Evolutionary conservation across 805 yeast genomes (phyloP).

Genomic region (Naumovozyma castellii): DNA sequence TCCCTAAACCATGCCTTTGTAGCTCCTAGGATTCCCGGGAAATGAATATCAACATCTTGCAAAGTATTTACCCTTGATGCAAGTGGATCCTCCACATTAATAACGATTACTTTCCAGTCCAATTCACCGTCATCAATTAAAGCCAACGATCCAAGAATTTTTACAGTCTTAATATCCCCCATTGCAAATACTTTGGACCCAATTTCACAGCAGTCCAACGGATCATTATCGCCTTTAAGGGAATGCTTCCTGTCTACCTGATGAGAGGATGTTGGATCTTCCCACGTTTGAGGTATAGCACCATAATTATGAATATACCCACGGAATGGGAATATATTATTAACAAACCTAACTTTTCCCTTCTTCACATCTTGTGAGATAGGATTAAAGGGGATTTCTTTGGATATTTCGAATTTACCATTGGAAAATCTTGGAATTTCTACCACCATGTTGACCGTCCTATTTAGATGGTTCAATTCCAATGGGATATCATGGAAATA

Average conservation of each 20-base stretch:
- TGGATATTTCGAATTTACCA: constrained; percentile 72
- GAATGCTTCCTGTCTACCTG: constrained; percentile 6
- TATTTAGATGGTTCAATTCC: constrained; percentile 27
- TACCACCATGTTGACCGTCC: constrained; percentile 54
- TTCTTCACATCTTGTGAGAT: constrained; percentile 72
- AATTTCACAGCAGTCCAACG: constrained; percentile 88
- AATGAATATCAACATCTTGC: constrained; percentile 52
- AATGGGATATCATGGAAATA: constrained; percentile 69
- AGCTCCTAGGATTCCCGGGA: constrained; percentile 64
- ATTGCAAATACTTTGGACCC: constrained; percentile 49
- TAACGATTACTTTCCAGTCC: constrained; percentile 84
- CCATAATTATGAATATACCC: constrained; percentile 87
- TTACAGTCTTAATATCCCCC: constrained; percentile 59
- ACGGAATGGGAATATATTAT: constrained; percentile 71
- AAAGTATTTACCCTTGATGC: constrained; percentile 52
- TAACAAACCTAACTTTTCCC: constrained; percentile 64
- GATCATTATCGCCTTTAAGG: constrained; percentile 83
- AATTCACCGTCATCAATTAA: constrained; percentile 89
- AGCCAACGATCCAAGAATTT: constrained; percentile 68
- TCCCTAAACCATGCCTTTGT: constrained; percentile 74
- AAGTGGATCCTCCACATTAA: constrained; percentile 57
- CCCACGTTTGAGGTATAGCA: constrained; percentile 94
- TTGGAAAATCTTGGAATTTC: constrained; percentile 79
- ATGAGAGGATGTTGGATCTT: constrained; percentile 57
- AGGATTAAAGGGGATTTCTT: constrained; percentile 53